Evolutionary conservation across 1,139 yeast species (phyloP), one percentile per base, ranked within the genome.

Genomic region (Taiozyma sp.): DNA sequence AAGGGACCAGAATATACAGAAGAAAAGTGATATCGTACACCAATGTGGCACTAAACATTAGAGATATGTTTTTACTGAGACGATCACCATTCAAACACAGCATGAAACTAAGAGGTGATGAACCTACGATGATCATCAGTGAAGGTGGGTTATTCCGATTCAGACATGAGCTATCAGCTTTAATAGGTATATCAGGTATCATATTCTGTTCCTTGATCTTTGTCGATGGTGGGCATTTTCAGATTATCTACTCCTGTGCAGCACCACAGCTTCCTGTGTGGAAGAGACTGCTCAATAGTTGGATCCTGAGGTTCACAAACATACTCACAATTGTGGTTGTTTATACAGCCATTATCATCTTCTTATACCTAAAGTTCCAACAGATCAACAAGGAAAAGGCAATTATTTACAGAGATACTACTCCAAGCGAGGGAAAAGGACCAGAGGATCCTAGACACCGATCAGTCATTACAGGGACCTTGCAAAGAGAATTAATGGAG

Each of bases 141-240:
- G 64, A 61, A 51, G 64, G 64, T 36, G 64, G 63, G 9, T 32
- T 59, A 7, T 61, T 49, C 45, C 47, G 52, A 5, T 39, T 43
- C n/a, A 44, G 60, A 28, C 40, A 49, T 48, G 29, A 12, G n/a
- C 10, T 48, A 8, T 36, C 9, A 22, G 24, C 29, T 1, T 6
- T 48, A 4, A 43, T 48, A 3, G 8, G 46, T 19, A 2, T 39
- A 2, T 14, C 29, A 14, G 54, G 54, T 0, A 16, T 53, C 1
- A 8, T 50, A 2, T 23, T 48, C 9, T 43, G 62, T 3, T 54
- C 51, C 0, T 22, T 61, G 7, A 51, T 57, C 9, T 61, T 55
- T 39, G 45, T 54, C 24, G 50, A 53, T 27, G 46, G 45, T 16
- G 50, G 52, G 3, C 50, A 54, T 32, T 61, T 42, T 43, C 38